Base-by-base conservation (phyloP, 306 rosid species). In the Ammopiptanthus mongolicus region DNA sequence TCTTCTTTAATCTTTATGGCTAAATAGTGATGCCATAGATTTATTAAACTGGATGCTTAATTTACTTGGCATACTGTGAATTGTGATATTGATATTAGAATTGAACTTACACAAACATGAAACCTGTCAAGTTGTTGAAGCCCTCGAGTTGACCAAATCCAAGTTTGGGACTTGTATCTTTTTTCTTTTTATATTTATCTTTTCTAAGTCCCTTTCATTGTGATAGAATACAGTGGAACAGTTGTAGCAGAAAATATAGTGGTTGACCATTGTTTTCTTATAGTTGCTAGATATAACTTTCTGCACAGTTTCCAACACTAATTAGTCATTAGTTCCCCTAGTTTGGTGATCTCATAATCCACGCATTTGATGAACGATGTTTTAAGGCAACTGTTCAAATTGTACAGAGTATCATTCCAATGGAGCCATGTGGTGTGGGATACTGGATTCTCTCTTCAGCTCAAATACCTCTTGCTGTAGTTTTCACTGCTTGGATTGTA, bases 351-450 rank as follows among this genome's bases (percentile, higher is more conserved):
- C 42, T 33, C 2, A 33, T 5, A 48, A 47, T 61, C 21, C 46
- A 64, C 36, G 59, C 47, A 55, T 25, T 10, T 53, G 73, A 65
- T 75, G 22, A 60, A 34, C 13, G 60, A 75, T 23, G 15, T 8
- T 39, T 25, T 25, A 14, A 42, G 36, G 55, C 15, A 69, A 77
- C 41, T 53, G 11, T 34, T 69, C n/a, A 68, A 79, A 65, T 65
- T 59, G 47, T 74, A 76, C 89, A 91, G 97, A 86, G 97, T 59
- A 82, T 91, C 18, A 66, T 84, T 66, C 77, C 81, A 15, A 83
- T 91, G 36, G 84, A 89, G 81, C 87, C 96, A 41, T 91, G 97
- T 68, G 96, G 97, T 80, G 69, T 73, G 56, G 88, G 75, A 78
- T 91, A 88, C 46, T 91, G 97, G 97, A 76, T 79, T 72, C 66